A percentile compares a stretch with the other conserved stretches of the same genome.
These are phyloP conservation scores for Zalerion maritima DNA, from an alignment of 495 filamentous ascomycete species.

Conservation along the genomic window DNA sequence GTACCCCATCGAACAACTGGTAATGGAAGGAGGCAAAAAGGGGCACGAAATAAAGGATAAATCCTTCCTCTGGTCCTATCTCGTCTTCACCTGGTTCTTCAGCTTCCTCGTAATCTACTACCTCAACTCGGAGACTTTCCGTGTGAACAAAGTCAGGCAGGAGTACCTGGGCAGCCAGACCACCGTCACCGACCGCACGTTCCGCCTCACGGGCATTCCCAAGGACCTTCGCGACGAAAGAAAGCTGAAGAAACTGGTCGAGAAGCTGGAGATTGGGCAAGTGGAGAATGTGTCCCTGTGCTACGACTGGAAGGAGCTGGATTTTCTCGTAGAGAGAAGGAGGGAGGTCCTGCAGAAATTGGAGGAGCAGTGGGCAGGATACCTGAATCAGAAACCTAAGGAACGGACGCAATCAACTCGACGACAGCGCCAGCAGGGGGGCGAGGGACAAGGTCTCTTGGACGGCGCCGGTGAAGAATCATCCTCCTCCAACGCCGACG, in stretches of 20 bases:
- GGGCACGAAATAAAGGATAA: slow-evolving; percentile 13
- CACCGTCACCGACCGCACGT: slow-evolving; percentile 86
- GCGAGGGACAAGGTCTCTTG: slow-evolving; percentile 2
- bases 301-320: slow-evolving; percentile 73
- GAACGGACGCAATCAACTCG: slow-evolving; percentile 2
- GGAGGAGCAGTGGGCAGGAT: slow-evolving; percentile 73
- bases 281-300: slow-evolving; percentile 84
- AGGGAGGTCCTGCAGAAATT: slow-evolving; percentile 50
- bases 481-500: slow-evolving; percentile 9
- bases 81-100: slow-evolving; percentile 85
- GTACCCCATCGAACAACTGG: no score
- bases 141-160: slow-evolving; percentile 72
- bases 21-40: no score
- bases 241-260: slow-evolving; percentile 74
- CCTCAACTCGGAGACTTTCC: slow-evolving; percentile 64
- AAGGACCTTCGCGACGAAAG: slow-evolving; percentile 62
- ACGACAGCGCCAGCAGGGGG: neutral
- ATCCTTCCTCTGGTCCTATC: slow-evolving; percentile 82
- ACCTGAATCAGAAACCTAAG: slow-evolving; percentile 23
- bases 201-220: slow-evolving; percentile 82
- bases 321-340: slow-evolving; percentile 57
- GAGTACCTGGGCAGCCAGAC: slow-evolving; percentile 85
- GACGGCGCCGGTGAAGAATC: neutral
- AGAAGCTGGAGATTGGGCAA: slow-evolving; percentile 79
- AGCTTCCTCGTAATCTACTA: slow-evolving; percentile 69